phyloP scores from a whole-genome alignment of 768 basidiomycete genomes.

The Pulveroboletus ravenelii region DNA sequence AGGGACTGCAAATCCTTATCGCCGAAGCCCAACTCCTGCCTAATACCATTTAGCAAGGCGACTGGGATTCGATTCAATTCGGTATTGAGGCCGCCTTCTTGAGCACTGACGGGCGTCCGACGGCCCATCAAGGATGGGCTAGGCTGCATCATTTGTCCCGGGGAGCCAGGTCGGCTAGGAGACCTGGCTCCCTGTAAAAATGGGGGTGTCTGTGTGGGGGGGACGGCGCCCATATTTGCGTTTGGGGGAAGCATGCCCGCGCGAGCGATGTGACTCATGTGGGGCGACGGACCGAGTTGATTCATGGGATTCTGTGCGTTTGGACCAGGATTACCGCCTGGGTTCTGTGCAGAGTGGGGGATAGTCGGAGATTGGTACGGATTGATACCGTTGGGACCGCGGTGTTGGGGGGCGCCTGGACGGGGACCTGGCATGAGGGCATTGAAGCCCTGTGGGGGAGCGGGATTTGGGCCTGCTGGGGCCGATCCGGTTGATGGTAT shows the following conservation, averaged over 20 bases:
- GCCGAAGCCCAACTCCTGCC: constrained; percentile 38
- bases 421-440: constrained; percentile 34
- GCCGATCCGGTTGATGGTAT: constrained; percentile 26
- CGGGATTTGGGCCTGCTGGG: constrained; percentile 26
- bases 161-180: constrained; percentile 57
- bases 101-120: constrained; percentile 34
- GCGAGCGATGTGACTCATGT: constrained; percentile 40
- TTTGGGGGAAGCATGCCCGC: constrained; percentile 49
- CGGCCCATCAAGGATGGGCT: constrained; percentile 57
- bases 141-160: constrained; percentile 45
- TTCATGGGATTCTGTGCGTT: constrained; percentile 39
- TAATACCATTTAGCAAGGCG: constrained; percentile 31
- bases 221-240: constrained; percentile 34
- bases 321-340: constrained; percentile 29
- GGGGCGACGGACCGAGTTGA: constrained; percentile 51
- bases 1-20: constrained; percentile 45
- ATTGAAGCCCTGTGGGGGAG: constrained; percentile 32
- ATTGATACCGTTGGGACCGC: constrained; percentile 40
- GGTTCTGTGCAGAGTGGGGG: constrained; percentile 54
- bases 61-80: constrained; percentile 43
- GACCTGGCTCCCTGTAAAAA: constrained; percentile 48
- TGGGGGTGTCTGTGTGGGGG: constrained; percentile 37
- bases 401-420: constrained; percentile 34
- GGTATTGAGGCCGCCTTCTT: constrained; percentile 29
- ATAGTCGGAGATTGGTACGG: constrained; percentile 66